phyloP scores from a whole-genome alignment of 139 green algal species.

The Chlamydomonas asymmetrica region DNA sequence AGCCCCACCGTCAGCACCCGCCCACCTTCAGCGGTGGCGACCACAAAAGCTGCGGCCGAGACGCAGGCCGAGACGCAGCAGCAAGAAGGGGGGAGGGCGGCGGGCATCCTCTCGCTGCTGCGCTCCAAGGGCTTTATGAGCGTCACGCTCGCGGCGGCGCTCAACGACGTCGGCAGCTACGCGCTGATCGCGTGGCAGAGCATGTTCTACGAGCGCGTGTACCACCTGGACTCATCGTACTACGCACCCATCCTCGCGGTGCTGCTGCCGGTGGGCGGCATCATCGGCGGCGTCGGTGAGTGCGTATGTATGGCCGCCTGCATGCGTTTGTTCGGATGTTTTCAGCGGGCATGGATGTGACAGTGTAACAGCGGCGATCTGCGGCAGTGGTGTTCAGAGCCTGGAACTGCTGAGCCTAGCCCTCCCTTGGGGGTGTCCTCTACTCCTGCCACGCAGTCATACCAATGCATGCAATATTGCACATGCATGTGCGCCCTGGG shows the following conservation, averaged over 20 bases:
- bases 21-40: conserved; percentile 13
- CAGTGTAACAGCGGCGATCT: too few species aligned
- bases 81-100: background rate
- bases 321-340: background rate
- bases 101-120: conserved; percentile 40
- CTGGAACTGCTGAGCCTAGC: too few species aligned
- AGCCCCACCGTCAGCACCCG: background rate
- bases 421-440: too few species aligned
- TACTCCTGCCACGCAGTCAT: too few species aligned
- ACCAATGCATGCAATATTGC: too few species aligned
- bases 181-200: conserved; percentile 87
- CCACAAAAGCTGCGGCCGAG: background rate
- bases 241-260: conserved; percentile 86
- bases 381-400: too few species aligned
- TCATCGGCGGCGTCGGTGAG: conserved; percentile 79
- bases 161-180: conserved; percentile 89
- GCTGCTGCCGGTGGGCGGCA: conserved; percentile 82
- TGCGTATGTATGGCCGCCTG: background rate
- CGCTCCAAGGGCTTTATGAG: conserved; percentile 56
- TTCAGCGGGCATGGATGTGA: background rate
- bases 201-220: conserved; percentile 89
- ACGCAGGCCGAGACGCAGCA: background rate
- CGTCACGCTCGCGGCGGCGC: conserved; percentile 70
- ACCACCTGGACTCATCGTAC: conserved; percentile 56
- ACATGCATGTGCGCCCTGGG: too few species aligned